Base-by-base conservation (phyloP, 331 rosid genomes). In the Erythrophleum ivorense region DNA sequence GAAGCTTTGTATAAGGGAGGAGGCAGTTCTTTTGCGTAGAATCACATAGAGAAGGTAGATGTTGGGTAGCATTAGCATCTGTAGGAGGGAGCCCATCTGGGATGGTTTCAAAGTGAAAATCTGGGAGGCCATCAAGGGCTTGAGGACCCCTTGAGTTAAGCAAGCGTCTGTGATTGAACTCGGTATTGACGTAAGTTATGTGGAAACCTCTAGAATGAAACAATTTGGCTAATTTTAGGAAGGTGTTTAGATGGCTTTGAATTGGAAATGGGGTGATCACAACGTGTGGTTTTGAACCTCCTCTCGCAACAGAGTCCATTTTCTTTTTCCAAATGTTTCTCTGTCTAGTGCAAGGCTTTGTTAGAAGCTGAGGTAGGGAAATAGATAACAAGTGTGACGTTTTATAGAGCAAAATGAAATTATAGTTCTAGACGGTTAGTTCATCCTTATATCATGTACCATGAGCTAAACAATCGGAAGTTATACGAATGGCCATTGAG, bases 161-260 rank as follows among this genome's bases (percentile, higher is more conserved):
- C 11, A 80, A 53, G 18, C 81, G 79, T 59, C 65, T 77, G 46
- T 73, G 82, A 45, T 50, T 82, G 79, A 71, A 84, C 21, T 77
- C 74, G 0, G 81, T 73, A 78, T 77, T 77, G 0, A 84, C 77
- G 68, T 76, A 80, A 5, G 92, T 87, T 16, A 85, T 59, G 70
- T 78, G 78, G 34, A 89, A 80, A 50, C 88, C 89, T 3, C 8
- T 80, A 1, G 84, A 76, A 24, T 69, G 88, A 1, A 89, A 71
- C 24, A 82, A 72, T 63, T 89, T 84, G 78, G 81, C 88, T 0
- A 87, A 21, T 0, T 84, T 74, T 81, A 89, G 80, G 7, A 75
- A 14, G 7, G 91, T 88, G 71, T 78, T 87, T 1, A 89, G 46
- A 59, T 87, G 89, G 10, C 91, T 88, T 24, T 88, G 89, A 21